Conservation (phyloP, 352 stramenopile species). For the Globisporangium abappressorium region DNA sequence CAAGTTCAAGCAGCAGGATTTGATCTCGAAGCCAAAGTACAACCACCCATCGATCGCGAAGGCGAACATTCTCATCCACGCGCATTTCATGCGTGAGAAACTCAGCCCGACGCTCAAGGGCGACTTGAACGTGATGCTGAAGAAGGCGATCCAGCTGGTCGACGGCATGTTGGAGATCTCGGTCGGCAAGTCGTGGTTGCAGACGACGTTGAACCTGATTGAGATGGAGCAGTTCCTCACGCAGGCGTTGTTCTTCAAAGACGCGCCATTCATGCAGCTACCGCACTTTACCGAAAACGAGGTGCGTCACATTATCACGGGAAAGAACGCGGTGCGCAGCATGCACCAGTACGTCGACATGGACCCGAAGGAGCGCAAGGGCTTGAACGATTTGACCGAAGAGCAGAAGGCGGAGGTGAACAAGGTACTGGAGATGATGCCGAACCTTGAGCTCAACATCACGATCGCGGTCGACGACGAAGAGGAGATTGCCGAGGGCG, state of each 20-base stretch:
- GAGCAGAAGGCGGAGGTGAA: slow-evolving; percentile 93
- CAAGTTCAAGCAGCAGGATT: slow-evolving; percentile 74
- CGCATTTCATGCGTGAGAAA: slow-evolving; percentile 92
- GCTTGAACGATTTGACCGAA: slow-evolving; percentile 88
- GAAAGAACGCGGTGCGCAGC: slow-evolving; percentile 89
- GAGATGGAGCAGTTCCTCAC: slow-evolving; percentile 97
- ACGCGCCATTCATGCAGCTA: slow-evolving; percentile 89
- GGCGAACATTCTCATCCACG: slow-evolving; percentile 91
- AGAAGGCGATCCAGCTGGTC: slow-evolving; percentile 92
- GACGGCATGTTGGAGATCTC: slow-evolving; percentile 99
- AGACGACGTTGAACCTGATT: slow-evolving; percentile 95
- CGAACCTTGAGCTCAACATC: slow-evolving; percentile 91
- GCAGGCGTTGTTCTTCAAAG: slow-evolving; percentile 95
- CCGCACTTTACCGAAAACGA: slow-evolving; percentile 88
- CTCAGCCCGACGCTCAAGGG: slow-evolving; percentile 58
- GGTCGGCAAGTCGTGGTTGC: slow-evolving; percentile 93
- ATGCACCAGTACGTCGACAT: slow-evolving; percentile 94
- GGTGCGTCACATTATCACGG: slow-evolving; percentile 90
- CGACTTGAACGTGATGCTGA: slow-evolving; percentile 96
- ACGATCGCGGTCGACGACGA: slow-evolving; percentile 90
- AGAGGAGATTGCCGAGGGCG: slow-evolving; percentile 96
- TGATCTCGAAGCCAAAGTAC: slow-evolving; percentile 83
- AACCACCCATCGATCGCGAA: slow-evolving; percentile 85
- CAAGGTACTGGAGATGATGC: slow-evolving; percentile 92
- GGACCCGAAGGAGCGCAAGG: slow-evolving; percentile 91